Conservation (phyloP, 768 basidiomycete genomes). For the Lactarius quietus region DNA sequence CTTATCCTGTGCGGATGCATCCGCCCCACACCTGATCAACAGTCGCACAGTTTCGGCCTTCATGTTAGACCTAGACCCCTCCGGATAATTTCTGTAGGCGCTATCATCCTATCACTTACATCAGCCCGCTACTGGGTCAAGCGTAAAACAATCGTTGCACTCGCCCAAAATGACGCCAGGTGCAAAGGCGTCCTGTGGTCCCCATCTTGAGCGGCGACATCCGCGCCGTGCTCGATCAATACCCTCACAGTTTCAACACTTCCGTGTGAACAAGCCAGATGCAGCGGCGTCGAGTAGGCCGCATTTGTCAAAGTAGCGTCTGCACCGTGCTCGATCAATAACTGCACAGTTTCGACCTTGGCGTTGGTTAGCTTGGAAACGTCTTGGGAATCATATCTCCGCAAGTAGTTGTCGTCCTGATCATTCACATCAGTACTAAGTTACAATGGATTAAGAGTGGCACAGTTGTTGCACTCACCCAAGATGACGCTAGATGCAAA, state of each 20-base stretch:
- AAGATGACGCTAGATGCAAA: background rate
- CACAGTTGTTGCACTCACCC: background rate
- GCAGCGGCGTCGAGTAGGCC: background rate
- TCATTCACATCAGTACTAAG: too few species aligned
- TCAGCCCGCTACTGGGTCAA: background rate
- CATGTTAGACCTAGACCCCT: too few species aligned
- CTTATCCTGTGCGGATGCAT: background rate
- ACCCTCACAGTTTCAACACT: background rate
- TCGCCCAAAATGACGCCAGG: background rate
- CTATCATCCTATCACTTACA: background rate
- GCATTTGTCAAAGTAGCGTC: background rate
- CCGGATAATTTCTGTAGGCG: too few species aligned
- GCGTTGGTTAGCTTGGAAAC: too few species aligned
- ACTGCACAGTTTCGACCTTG: background rate
- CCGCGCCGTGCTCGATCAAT: too few species aligned
- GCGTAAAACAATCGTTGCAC: background rate
- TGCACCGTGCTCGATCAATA: background rate
- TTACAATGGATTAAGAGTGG: too few species aligned
- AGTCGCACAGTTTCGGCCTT: background rate
- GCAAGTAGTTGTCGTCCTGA: too few species aligned
- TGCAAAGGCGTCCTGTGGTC: too few species aligned
- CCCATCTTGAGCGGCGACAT: too few species aligned
- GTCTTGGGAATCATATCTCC: too few species aligned
- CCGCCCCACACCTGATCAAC: background rate
- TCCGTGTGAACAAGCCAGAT: background rate